A percentile compares a stretch with the other conserved stretches of the same genome.
Evolutionary conservation across 202 grass and related monocot genomes (phyloP).

Genomic region (Carex sylvatica): DNA sequence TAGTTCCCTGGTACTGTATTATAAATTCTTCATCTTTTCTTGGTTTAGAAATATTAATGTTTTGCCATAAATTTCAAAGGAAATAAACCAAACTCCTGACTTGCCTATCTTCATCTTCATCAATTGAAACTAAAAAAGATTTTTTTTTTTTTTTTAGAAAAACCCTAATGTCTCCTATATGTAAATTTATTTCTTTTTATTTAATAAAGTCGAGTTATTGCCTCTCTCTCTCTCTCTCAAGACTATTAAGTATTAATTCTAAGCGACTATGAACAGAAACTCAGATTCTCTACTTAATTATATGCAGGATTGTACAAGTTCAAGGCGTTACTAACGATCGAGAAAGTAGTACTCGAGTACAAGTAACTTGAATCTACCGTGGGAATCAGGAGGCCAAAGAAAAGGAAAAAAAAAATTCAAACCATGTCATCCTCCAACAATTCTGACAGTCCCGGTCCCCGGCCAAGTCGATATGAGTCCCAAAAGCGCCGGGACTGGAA

Average conservation of each 20-base stretch:
- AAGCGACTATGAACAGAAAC: background rate
- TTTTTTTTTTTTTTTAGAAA: background rate
- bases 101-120: background rate
- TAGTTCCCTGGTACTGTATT: background rate
- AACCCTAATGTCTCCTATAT: background rate
- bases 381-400: constrained; percentile 29
- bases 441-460: constrained; percentile 49
- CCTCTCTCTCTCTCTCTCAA: background rate
- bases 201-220: background rate
- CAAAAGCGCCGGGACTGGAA: constrained; percentile 98
- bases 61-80: constrained; percentile 13
- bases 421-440: constrained; percentile 47
- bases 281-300: constrained; percentile 9
- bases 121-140: background rate
- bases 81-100: background rate
- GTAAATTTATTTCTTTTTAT: background rate
- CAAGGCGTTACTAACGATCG: constrained; percentile 21
- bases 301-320: constrained; percentile 13
- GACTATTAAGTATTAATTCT: background rate
- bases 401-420: background rate
- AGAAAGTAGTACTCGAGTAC: background rate
- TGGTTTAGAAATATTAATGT: constrained; percentile 17
- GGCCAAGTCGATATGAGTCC: constrained; percentile 90
- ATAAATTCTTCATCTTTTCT: background rate
- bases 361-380: background rate